Evolutionary conservation across 345 rosid genomes (phyloP).

Genomic region (Rhizophora apiculata): DNA sequence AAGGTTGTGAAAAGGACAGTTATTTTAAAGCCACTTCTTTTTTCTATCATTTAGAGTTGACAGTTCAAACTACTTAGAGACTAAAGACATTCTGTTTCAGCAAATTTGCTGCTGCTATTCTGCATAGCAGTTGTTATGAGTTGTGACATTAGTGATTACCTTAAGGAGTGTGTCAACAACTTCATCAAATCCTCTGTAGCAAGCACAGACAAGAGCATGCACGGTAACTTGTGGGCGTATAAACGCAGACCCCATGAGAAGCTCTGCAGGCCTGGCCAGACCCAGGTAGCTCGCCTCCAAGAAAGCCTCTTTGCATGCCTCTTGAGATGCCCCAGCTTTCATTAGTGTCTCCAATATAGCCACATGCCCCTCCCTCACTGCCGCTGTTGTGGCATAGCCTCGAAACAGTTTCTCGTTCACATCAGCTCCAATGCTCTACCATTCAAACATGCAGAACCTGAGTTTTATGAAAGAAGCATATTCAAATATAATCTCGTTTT

Average conservation of each 20-base stretch:
- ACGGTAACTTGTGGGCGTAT: constrained; percentile 28
- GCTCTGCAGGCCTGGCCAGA: constrained; percentile 18
- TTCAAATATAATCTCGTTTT: not conserved
- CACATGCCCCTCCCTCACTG: constrained; percentile 29
- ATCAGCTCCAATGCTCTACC: constrained; percentile 24
- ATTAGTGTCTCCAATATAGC: constrained; percentile 19
- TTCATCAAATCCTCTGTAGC: constrained; percentile 23
- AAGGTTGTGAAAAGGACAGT: not conserved
- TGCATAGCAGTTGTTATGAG: not conserved
- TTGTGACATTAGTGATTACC: constrained; percentile 13
- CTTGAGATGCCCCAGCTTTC: constrained; percentile 28
- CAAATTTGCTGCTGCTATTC: not conserved
- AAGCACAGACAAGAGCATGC: constrained; percentile 27
- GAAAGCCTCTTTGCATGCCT: constrained; percentile 32
- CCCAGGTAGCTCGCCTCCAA: constrained; percentile 27
- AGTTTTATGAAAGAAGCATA: not conserved
- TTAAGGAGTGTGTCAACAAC: constrained; percentile 25
- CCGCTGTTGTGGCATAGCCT: constrained; percentile 29
- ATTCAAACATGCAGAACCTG: not conserved
- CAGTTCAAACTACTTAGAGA: not conserved
- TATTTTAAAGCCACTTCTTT: not conserved
- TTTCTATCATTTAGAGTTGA: not conserved
- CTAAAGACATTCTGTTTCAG: too few species aligned
- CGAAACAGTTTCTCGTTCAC: constrained; percentile 31
- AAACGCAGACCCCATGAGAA: constrained; percentile 22